Conservation (phyloP, 768 basidiomycete species). For the Auricularia sp. region DNA sequence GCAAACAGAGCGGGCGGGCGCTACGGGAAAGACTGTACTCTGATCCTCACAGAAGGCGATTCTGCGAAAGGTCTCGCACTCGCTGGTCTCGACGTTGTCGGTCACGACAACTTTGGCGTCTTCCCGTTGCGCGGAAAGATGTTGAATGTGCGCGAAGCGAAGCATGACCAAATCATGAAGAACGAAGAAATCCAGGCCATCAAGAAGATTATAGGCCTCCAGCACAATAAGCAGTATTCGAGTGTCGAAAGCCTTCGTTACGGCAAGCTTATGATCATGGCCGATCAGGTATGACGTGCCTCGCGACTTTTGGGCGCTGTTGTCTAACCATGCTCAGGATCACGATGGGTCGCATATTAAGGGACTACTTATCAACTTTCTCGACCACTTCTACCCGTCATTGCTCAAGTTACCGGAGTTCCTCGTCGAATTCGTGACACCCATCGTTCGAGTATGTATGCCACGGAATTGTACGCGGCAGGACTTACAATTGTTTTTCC, state of each 20-base stretch:
- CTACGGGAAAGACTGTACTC: constrained; percentile 72
- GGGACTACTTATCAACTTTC: constrained; percentile 95
- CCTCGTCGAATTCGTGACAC: constrained; percentile 95
- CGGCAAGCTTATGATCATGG: constrained; percentile 97
- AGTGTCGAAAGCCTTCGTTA: constrained; percentile 66
- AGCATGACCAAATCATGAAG: constrained; percentile 93
- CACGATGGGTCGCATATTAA: constrained; percentile 99
- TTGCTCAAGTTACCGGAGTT: constrained; percentile 84
- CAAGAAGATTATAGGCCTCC: constrained; percentile 95
- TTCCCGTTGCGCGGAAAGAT: constrained; percentile 96
- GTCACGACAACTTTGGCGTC: constrained; percentile 93
- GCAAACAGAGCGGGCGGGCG: constrained; percentile 94
- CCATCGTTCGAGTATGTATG: constrained; percentile 77
- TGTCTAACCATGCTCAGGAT: constrained; percentile 45
- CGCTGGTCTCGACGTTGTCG: constrained; percentile 88
- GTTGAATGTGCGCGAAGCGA: constrained; percentile 94
- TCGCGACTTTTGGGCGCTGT: not conserved
- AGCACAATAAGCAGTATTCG: constrained; percentile 85
- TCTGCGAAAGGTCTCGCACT: constrained; percentile 96
- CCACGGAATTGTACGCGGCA: not conserved
- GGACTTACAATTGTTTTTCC: not conserved
- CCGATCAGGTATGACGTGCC: constrained; percentile 72
- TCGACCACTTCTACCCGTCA: constrained; percentile 95
- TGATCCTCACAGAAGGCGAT: constrained; percentile 98
- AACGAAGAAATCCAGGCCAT: constrained; percentile 95